Evolutionary conservation across 2,329 filamentous ascomycete genomes (phyloP).

Genomic region (Neonectria hederae): DNA sequence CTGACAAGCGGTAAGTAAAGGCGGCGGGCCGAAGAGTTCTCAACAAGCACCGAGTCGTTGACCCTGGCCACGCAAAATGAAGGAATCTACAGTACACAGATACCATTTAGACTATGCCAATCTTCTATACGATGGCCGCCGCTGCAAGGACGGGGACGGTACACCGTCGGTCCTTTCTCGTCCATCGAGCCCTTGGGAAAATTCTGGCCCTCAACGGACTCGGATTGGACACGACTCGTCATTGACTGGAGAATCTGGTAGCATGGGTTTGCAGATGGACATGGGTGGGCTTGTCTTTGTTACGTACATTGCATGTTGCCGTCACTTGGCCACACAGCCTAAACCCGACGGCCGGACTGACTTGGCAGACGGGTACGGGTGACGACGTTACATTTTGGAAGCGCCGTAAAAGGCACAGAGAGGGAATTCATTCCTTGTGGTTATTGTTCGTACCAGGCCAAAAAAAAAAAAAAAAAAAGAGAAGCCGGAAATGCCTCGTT

Average conservation of each 20-base stretch:
- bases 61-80: background rate
- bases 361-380: background rate
- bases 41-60: background rate
- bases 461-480: too few relatives aligned
- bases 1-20: background rate
- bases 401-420: background rate
- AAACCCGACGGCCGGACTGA: conserved; percentile 6
- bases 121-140: background rate
- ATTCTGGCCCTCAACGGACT: background rate
- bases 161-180: conserved; percentile 9
- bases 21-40: background rate
- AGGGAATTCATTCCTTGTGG: conserved; percentile 1
- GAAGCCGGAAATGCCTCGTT: conserved; percentile 22
- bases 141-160: conserved; percentile 1
- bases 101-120: background rate
- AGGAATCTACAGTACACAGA: background rate
- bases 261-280: background rate
- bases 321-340: background rate
- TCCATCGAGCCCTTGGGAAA: conserved; percentile 2
- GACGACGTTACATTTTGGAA: conserved; percentile 14
- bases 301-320: conserved; percentile 9
- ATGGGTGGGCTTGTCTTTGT: background rate
- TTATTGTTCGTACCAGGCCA: background rate
- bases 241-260: conserved; percentile 4
- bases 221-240: conserved; percentile 4